phyloP scores from a whole-genome alignment of 352 stramenopile species.

The Globisporangium solare region DNA sequence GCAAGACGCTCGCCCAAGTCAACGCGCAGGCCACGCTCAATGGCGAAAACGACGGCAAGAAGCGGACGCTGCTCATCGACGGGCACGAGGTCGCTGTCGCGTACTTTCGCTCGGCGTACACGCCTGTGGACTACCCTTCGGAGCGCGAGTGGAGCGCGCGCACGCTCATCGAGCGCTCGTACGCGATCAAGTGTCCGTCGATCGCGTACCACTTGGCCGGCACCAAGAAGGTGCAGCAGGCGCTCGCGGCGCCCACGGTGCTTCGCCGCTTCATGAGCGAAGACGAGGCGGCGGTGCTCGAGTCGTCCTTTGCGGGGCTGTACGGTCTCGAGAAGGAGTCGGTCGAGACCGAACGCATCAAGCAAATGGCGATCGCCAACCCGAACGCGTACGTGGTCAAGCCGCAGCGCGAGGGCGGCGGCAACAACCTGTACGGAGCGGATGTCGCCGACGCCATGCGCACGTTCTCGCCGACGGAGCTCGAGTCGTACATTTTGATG shows the following conservation, averaged over 20 bases:
- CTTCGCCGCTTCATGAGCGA: constrained; percentile 90
- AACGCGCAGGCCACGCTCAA: constrained; percentile 27
- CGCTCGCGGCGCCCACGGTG: constrained; percentile 77
- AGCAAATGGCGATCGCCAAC: constrained; percentile 64
- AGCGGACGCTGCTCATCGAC: constrained; percentile 53
- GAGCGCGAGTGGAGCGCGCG: constrained; percentile 89
- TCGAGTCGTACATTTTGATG: constrained; percentile 95
- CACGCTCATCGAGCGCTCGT: constrained; percentile 85
- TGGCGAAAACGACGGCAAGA: constrained; percentile 23
- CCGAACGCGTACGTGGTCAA: constrained; percentile 93
- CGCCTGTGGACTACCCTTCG: constrained; percentile 93
- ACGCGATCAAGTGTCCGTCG: constrained; percentile 94
- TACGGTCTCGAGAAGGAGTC: constrained; percentile 91
- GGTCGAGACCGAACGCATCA: constrained; percentile 56
- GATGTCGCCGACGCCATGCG: constrained; percentile 86
- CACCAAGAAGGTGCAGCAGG: constrained; percentile 98
- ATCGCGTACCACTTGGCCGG: constrained; percentile 96
- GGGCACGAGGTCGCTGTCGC: constrained; percentile 88
- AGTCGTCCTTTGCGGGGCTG: constrained; percentile 92
- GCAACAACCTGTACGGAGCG: constrained; percentile 97
- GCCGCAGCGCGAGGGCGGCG: constrained; percentile 97
- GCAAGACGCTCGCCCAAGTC: constrained; percentile 71
- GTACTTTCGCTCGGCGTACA: constrained; percentile 96
- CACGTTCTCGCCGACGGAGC: constrained; percentile 61
- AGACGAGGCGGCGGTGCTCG: constrained; percentile 60